Evolutionary conservation across 345 rosid genomes (phyloP).

Genomic region (Nephelium lappaceum): DNA sequence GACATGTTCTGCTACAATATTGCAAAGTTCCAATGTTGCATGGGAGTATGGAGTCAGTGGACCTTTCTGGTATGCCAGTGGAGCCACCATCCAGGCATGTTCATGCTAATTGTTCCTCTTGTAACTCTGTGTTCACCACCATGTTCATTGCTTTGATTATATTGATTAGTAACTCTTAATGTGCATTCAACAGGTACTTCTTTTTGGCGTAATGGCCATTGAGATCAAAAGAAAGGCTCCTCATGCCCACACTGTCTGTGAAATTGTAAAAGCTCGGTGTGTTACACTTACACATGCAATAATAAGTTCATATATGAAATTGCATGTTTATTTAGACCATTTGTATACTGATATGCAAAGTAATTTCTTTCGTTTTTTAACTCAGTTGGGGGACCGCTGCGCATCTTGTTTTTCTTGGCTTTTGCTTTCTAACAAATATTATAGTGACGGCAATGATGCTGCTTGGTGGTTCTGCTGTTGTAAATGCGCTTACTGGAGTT

Average conservation of each 20-base stretch:
- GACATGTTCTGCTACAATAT: conserved; percentile 99
- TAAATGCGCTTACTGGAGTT: conserved; percentile 88
- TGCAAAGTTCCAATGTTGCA: conserved; percentile 96
- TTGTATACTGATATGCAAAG: background rate
- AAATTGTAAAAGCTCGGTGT: conserved; percentile 92
- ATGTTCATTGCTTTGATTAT: background rate
- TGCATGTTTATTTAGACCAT: background rate
- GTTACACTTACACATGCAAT: conserved; percentile 4
- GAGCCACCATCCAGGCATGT: conserved; percentile 90
- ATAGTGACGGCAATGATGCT: conserved; percentile 92
- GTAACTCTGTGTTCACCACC: background rate
- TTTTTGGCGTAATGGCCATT: conserved; percentile 94
- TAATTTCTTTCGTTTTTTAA: background rate
- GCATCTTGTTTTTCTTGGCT: conserved; percentile 79
- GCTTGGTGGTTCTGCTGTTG: conserved; percentile 93
- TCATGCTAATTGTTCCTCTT: background rate
- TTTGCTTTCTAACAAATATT: conserved; percentile 78
- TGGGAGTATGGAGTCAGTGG: conserved; percentile 96
- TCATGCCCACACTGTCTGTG: conserved; percentile 88
- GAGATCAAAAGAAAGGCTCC: conserved; percentile 98
- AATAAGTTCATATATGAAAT: background rate
- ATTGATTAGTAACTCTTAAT: background rate
- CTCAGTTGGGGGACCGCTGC: conserved; percentile 90
- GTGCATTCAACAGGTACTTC: conserved; percentile 55
- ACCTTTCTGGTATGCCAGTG: conserved; percentile 98